These are phyloP conservation scores for Bjerkandera adusta DNA, from an alignment of 1,284 basidiomycete genomes.

Conservation along the genomic window DNA sequence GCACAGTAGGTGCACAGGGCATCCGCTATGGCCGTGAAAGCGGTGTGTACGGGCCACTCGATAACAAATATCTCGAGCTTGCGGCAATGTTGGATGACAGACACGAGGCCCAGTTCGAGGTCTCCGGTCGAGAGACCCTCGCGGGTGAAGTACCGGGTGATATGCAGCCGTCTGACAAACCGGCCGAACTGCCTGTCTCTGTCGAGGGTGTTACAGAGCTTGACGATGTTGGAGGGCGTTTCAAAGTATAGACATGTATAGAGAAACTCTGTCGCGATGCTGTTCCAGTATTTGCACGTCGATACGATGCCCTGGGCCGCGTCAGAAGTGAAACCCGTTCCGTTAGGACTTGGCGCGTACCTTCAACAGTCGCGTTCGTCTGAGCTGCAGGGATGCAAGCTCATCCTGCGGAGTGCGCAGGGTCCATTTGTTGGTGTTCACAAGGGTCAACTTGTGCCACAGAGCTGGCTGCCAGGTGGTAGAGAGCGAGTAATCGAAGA, in stretches of 20 bases:
- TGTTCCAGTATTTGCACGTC: conserved; percentile 44
- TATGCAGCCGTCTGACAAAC: conserved; percentile 64
- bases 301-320: conserved; percentile 54
- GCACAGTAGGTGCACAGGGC: conserved; percentile 50
- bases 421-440: conserved; percentile 43
- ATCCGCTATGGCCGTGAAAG: conserved; percentile 61
- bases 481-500: conserved; percentile 55
- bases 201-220: conserved; percentile 46
- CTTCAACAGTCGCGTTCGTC: conserved; percentile 64
- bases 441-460: conserved; percentile 50
- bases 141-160: conserved; percentile 46
- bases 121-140: conserved; percentile 37
- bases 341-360: conserved; percentile 32
- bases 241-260: conserved; percentile 65
- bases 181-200: conserved; percentile 52
- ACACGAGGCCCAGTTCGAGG: conserved; percentile 44
- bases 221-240: conserved; percentile 47
- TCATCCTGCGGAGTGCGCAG: conserved; percentile 57
- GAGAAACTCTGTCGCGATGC: conserved; percentile 57
- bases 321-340: not conserved
- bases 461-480: conserved; percentile 53
- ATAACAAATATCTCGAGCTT: conserved; percentile 70
- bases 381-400: conserved; percentile 50
- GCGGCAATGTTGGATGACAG: conserved; percentile 58
- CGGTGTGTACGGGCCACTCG: conserved; percentile 53